Percentiles rank a stretch among this genome's conserved stretches.
phyloP scores from a whole-genome alignment of 176 grass and related monocot genomes.

The Cymbopogon citratus region DNA sequence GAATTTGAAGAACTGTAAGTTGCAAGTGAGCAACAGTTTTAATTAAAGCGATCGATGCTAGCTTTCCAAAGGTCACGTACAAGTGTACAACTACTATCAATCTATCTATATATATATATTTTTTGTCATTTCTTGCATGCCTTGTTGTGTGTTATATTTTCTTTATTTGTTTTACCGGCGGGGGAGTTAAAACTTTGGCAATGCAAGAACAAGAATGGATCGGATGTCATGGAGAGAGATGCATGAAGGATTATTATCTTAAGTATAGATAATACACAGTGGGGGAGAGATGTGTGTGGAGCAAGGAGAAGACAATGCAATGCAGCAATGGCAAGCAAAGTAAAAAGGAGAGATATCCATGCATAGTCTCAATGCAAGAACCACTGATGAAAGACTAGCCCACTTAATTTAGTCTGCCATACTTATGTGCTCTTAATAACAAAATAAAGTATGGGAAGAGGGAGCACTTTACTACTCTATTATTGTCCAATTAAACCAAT shows the following conservation, averaged over 20 bases:
- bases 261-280: not conserved
- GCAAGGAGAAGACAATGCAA: not conserved
- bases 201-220: not conserved
- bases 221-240: not conserved
- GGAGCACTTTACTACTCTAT: slow-evolving; percentile 22
- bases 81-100: not conserved
- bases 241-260: not conserved
- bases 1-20: not conserved
- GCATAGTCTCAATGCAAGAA: slow-evolving; percentile 38
- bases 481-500: slow-evolving; percentile 29
- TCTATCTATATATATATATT: too few species aligned
- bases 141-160: not conserved
- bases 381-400: slow-evolving; percentile 15
- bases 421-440: slow-evolving; percentile 7
- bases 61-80: not conserved
- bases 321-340: not conserved
- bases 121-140: not conserved
- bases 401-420: slow-evolving; percentile 14
- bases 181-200: not conserved
- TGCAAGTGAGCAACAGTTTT: not conserved
- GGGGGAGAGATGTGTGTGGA: not conserved
- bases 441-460: not conserved
- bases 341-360: slow-evolving; percentile 12
- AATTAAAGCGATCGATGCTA: not conserved
- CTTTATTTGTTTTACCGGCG: not conserved